These are phyloP conservation scores for Colletotrichum horii DNA, from an alignment of 2,329 filamentous ascomycete species.

Conservation along the genomic window DNA sequence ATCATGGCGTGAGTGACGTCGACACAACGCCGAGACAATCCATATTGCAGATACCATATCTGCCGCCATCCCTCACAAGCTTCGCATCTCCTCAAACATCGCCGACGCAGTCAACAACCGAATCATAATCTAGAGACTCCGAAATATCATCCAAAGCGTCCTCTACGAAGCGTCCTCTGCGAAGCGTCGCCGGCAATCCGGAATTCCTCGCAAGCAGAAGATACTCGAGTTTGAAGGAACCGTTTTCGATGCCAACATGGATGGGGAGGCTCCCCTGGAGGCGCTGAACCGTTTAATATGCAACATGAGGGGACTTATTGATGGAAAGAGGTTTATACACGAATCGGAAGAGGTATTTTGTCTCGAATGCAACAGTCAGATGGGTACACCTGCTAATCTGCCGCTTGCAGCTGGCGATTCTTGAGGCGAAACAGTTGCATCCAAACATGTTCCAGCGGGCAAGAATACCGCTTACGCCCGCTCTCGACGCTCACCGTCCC, in stretches of 20 bases:
- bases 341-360: background rate
- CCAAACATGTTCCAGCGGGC: background rate
- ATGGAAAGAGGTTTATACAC: background rate
- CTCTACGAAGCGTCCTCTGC: background rate
- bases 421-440: background rate
- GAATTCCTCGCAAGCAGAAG: background rate
- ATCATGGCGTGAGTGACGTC: background rate
- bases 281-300: background rate
- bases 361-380: background rate
- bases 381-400: background rate
- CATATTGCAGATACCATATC: background rate
- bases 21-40: background rate
- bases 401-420: background rate
- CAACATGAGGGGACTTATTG: background rate
- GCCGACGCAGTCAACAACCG: background rate
- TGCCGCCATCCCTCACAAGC: background rate
- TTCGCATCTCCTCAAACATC: background rate
- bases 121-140: background rate
- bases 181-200: background rate
- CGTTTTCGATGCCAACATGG: background rate
- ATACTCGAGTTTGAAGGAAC: background rate
- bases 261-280: background rate
- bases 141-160: background rate
- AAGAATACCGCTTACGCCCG: background rate
- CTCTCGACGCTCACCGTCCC: background rate